Percentiles rank a stretch among this genome's conserved stretches.
These are phyloP conservation scores for Picochlorum sp. DNA, from an alignment of 139 green algal genomes.

Conservation along the genomic window DNA sequence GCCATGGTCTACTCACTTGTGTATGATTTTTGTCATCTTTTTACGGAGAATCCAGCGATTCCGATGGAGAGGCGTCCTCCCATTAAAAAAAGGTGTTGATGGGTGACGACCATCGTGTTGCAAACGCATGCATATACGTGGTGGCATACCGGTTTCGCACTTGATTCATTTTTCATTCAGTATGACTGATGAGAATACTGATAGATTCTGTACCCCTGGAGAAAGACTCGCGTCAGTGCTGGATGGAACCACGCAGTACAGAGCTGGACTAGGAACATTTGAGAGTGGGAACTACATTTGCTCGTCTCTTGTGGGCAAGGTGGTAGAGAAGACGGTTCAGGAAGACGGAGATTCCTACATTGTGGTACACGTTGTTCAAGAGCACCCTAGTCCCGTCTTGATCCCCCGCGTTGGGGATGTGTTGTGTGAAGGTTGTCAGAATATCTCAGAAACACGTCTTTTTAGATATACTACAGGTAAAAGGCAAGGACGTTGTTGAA, in stretches of 20 bases:
- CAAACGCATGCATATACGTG: too few relatives aligned
- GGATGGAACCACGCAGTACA: constrained; percentile 12
- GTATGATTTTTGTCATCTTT: too few relatives aligned
- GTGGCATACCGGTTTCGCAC: background rate
- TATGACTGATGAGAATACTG: background rate
- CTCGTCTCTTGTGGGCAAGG: constrained; percentile 40
- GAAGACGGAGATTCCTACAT: constrained; percentile 6
- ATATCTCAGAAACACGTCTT: constrained; percentile 35
- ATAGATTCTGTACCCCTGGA: constrained; percentile 5
- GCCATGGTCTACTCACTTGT: too few relatives aligned
- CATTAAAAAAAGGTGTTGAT: too few relatives aligned
- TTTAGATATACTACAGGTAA: constrained; percentile 61
- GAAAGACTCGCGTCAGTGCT: background rate
- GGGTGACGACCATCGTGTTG: too few relatives aligned
- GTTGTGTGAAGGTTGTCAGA: constrained; percentile 36
- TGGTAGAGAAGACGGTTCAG: background rate
- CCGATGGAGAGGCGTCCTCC: too few relatives aligned
- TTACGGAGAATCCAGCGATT: too few relatives aligned
- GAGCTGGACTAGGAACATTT: constrained; percentile 42
- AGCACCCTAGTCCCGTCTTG: background rate
- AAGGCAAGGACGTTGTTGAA: constrained; percentile 36
- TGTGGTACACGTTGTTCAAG: constrained; percentile 19
- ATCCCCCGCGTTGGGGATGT: constrained; percentile 34
- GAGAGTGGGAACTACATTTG: constrained; percentile 32
- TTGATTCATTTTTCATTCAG: background rate